Conservation (phyloP, 768 basidiomycete genomes). For the Panaeolus cyanescens region DNA sequence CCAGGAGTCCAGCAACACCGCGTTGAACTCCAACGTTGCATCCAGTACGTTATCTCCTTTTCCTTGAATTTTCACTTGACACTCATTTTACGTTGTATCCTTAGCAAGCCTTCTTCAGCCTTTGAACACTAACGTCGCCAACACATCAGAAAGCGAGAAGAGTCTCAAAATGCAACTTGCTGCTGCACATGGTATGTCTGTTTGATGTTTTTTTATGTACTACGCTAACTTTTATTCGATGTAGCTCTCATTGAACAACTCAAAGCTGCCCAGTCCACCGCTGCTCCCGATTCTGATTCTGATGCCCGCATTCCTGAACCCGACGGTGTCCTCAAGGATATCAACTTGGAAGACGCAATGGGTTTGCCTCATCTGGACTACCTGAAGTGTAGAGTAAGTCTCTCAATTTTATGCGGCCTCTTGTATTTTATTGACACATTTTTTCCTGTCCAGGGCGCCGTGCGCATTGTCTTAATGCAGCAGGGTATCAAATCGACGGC, state of each 20-base stretch:
- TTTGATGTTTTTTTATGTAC: too few relatives aligned
- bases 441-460: neutral
- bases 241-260: neutral
- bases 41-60: too few relatives aligned
- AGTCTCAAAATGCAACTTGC: neutral
- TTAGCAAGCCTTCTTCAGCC: too few relatives aligned
- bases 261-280: neutral
- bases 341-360: neutral
- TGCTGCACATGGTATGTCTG: neutral
- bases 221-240: neutral
- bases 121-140: too few relatives aligned
- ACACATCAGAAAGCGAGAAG: too few relatives aligned
- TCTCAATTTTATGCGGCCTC: neutral
- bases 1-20: too few relatives aligned
- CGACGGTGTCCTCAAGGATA: neutral
- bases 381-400: neutral
- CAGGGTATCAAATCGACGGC: neutral
- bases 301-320: neutral
- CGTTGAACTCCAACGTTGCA: too few relatives aligned
- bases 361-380: neutral
- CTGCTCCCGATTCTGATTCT: neutral
- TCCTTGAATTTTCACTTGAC: too few relatives aligned
- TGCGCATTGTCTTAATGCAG: neutral
- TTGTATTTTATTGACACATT: neutral
- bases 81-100: too few relatives aligned